These are phyloP conservation scores for Bjerkandera adusta DNA, from an alignment of 1,284 basidiomycete genomes.

Conservation along the genomic window DNA sequence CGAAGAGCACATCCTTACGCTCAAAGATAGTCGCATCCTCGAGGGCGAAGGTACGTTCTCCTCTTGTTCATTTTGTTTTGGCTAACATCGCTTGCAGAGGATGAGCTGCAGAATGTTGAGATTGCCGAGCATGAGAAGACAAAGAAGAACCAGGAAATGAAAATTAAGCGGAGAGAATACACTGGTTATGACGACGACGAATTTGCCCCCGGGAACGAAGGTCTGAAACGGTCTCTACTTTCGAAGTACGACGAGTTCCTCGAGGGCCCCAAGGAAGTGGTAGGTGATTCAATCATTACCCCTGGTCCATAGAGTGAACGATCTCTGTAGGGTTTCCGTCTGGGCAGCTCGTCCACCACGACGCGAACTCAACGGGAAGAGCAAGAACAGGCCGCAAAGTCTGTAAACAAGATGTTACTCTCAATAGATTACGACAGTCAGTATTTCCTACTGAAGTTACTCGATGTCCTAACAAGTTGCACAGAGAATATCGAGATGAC, in stretches of 20 bases:
- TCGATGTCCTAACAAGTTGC: conserved; percentile 12
- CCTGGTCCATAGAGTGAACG: conserved; percentile 4
- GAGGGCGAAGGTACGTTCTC: conserved; percentile 78
- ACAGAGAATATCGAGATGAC: conserved; percentile 85
- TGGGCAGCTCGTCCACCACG: conserved; percentile 57
- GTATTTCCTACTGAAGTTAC: conserved; percentile 35
- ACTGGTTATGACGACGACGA: conserved; percentile 98
- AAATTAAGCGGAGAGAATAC: conserved; percentile 89
- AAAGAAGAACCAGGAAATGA: conserved; percentile 79
- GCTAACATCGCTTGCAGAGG: conserved; percentile 58
- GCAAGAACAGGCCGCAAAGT: conserved; percentile 54
- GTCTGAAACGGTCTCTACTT: conserved; percentile 81
- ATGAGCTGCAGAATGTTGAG: conserved; percentile 94
- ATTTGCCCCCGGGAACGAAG: conserved; percentile 70
- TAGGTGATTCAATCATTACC: conserved; percentile 33
- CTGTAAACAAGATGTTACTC: conserved; percentile 79
- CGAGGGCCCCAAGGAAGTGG: conserved; percentile 64
- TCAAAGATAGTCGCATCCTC: conserved; percentile 93
- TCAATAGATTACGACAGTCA: conserved; percentile 90
- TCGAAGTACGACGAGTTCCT: conserved; percentile 94
- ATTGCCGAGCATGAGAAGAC: conserved; percentile 84
- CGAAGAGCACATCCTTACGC: conserved; percentile 91
- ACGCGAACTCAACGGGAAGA: conserved; percentile 40
- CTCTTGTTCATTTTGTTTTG: not conserved
- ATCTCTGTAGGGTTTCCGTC: conserved; percentile 66